Base-by-base conservation (phyloP, 306 rosid species). In the Aeschynomene evenia region DNA sequence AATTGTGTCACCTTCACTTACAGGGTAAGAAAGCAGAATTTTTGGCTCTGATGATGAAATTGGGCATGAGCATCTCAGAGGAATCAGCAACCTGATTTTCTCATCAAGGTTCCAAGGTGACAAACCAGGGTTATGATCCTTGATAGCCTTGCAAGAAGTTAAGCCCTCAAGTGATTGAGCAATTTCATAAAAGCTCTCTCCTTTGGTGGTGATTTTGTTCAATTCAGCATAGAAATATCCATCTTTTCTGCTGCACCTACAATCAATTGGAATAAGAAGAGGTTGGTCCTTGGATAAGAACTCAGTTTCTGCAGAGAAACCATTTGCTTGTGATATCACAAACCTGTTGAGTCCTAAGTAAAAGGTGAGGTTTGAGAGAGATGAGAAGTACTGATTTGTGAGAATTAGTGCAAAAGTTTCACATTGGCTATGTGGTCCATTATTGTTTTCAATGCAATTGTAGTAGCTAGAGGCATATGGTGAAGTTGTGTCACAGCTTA, bases 61-160 rank as follows among this genome's bases (percentile, higher is more conserved):
- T 19, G 98, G 92, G 72, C 98, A 94, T 1, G 86, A 82, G 83
- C 98, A 90, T 55, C 84, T 86, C 72, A 94, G 60, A 6, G 98
- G 98, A 46, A 94, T 71, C 37, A 78, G 37, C 70, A 94, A 49
- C 28, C 48, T 77, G 36, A 74, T 24, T 7, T 81, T 81, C 49
- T 74, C 84, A 20, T 68, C 68, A 71, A 89, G 81, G 51, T 63
- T 53, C 87, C 82, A 75, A 1, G 89, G 90, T 29, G 94, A 74
- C 9, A 90, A 78, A 9, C 84, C 86, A 0, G 80, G 87, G 71
- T 93, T 93, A 53, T 63, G 77, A 31, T 88, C 88, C 52, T 51
- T 48, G 12, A 90, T 87, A 21, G 87, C 92, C 82, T 79, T 84
- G 80, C 86, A 88, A 19, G 86, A 77, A 26, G 97, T 88, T 70